Evolutionary conservation across 495 filamentous ascomycete species (phyloP).

Genomic region (Penicillium verhagenii): DNA sequence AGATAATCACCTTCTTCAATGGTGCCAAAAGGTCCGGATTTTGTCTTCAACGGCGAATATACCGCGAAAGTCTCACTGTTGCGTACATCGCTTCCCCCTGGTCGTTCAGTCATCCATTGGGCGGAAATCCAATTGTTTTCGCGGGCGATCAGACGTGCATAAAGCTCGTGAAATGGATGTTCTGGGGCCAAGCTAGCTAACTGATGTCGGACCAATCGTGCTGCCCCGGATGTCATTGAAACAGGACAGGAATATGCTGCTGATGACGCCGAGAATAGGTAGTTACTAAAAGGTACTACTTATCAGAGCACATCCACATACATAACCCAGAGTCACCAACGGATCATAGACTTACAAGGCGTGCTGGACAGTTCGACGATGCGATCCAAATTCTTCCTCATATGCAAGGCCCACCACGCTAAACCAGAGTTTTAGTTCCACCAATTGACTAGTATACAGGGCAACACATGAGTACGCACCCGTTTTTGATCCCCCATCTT

Average conservation of each 20-base stretch:
- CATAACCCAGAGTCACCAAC: background rate
- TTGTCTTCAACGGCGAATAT: constrained; percentile 21
- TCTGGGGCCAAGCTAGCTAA: constrained; percentile 28
- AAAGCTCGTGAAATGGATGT: constrained; percentile 52
- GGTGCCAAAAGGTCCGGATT: constrained; percentile 9
- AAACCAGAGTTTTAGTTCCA: too few relatives aligned
- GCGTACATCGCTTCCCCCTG: constrained; percentile 68
- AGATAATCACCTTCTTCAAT: constrained; percentile 30
- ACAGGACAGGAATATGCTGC: constrained; percentile 62
- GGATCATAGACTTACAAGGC: constrained; percentile 21
- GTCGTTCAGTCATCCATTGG: constrained; percentile 63
- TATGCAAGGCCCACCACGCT: constrained; percentile 42
- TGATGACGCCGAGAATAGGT: constrained; percentile 61
- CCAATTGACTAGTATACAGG: too few relatives aligned
- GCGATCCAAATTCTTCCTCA: constrained; percentile 26
- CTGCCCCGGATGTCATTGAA: constrained; percentile 68
- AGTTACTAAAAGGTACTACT: constrained; percentile 49
- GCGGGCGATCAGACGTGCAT: constrained; percentile 50
- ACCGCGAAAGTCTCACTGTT: constrained; percentile 63
- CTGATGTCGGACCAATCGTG: constrained; percentile 55
- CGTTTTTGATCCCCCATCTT: constrained; percentile 32
- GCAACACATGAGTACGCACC: constrained; percentile 12
- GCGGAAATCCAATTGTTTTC: constrained; percentile 70
- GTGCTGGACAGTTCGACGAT: constrained; percentile 39
- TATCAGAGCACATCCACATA: background rate